phyloP scores from a whole-genome alignment of 352 stramenopile genomes.

The Phytopythium litorale region DNA sequence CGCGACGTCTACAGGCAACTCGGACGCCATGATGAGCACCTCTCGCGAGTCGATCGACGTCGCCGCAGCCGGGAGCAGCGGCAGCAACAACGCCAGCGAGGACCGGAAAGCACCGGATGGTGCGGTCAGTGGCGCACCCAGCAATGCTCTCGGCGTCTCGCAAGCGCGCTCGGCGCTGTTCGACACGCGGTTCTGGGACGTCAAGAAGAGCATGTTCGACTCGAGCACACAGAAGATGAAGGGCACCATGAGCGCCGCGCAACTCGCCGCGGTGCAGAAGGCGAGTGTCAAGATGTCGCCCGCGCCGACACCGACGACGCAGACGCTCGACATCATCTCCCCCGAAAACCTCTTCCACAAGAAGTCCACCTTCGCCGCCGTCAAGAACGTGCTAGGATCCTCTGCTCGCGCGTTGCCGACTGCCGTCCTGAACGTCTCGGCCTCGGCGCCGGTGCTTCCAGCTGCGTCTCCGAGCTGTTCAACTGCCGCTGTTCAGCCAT shows the following conservation, averaged over 20 bases:
- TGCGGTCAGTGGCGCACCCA: not conserved
- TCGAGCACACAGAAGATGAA: conserved; percentile 26
- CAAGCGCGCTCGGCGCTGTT: conserved; percentile 29
- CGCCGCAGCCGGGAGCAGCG: not conserved
- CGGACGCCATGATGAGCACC: not conserved
- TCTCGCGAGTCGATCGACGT: conserved; percentile 4
- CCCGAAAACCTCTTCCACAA: conserved; percentile 61
- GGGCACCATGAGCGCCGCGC: conserved; percentile 35
- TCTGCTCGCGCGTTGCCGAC: conserved; percentile 49
- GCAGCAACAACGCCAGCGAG: not conserved
- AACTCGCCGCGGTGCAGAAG: conserved; percentile 42
- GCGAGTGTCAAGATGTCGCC: conserved; percentile 34
- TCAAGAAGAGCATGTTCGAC: conserved; percentile 69
- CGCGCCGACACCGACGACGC: conserved; percentile 16
- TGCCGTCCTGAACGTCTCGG: conserved; percentile 20
- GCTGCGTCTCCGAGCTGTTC: not conserved
- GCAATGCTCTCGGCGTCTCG: not conserved
- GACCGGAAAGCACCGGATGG: not conserved
- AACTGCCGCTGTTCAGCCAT: not conserved
- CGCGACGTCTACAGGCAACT: not conserved
- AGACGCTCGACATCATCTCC: conserved; percentile 56
- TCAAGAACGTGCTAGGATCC: conserved; percentile 54
- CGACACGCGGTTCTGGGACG: conserved; percentile 63
- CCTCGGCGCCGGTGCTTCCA: conserved; percentile 27
- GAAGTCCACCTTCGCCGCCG: conserved; percentile 56